Conservation (phyloP, 2,329 filamentous ascomycete genomes). For the Pseudogymnoascus sp. region DNA sequence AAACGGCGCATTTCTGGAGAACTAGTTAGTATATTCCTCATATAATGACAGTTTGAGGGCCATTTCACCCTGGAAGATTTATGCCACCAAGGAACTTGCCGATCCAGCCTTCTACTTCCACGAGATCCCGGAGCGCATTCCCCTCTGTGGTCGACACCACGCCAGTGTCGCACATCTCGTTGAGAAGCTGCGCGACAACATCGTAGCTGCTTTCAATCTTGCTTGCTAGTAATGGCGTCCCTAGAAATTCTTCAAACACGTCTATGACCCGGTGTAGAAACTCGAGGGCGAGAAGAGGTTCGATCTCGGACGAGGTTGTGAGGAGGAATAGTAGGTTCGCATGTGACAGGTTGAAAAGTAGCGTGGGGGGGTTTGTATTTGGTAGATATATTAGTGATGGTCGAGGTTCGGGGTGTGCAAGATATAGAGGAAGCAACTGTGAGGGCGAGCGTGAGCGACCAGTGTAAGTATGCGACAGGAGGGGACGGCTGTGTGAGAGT, state of each 20-base stretch:
- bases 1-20: constrained; percentile 6
- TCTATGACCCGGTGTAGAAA: constrained; percentile 92
- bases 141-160: constrained; percentile 85
- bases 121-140: constrained; percentile 83
- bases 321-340: constrained; percentile 81
- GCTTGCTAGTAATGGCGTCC: constrained; percentile 73
- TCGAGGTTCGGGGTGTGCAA: constrained; percentile 71
- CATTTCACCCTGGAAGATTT: constrained; percentile 63
- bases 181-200: constrained; percentile 85
- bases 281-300: constrained; percentile 84
- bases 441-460: constrained; percentile 71
- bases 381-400: constrained; percentile 83
- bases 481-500: constrained; percentile 56
- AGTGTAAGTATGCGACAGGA: constrained; percentile 85
- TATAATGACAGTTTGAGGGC: background rate
- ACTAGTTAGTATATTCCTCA: background rate
- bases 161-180: constrained; percentile 94
- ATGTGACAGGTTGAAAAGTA: constrained; percentile 83
- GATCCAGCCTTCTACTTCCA: constrained; percentile 86
- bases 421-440: constrained; percentile 77
- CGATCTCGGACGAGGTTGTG: constrained; percentile 77
- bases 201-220: constrained; percentile 91
- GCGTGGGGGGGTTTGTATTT: constrained; percentile 74
- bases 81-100: constrained; percentile 85
- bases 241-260: constrained; percentile 88